A percentile compares a stretch with the other conserved stretches of the same genome.
These are phyloP conservation scores for Coemansia sp. DNA, from an alignment of 192 early-diverging fungal genomes.

Conservation along the genomic window DNA sequence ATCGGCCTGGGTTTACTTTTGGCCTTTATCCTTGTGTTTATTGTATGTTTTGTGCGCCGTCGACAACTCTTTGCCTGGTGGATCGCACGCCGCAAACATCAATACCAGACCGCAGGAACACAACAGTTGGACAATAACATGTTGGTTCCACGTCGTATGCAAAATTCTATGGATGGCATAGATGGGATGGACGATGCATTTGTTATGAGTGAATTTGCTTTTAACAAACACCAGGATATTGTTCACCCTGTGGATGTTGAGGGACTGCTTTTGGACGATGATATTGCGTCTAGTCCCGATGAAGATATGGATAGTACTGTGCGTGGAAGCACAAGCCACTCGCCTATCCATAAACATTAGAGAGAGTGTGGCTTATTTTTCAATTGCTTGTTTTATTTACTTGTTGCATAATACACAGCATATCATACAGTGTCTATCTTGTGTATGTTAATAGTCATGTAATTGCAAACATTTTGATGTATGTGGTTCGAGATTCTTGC, in stretches of 20 bases:
- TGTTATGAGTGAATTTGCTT: constrained; percentile 39
- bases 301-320: constrained; percentile 18
- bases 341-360: neutral
- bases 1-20: constrained; percentile 11
- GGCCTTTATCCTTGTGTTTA: constrained; percentile 7
- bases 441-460: too few species aligned
- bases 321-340: neutral
- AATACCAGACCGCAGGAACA: neutral
- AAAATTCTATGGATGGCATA: neutral
- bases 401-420: neutral
- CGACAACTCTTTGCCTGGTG: constrained; percentile 29
- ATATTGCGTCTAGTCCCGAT: constrained; percentile 36
- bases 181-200: constrained; percentile 31
- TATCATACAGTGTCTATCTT: too few species aligned
- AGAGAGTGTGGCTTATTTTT: neutral
- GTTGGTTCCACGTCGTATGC: too few species aligned
- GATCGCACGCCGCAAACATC: constrained; percentile 6
- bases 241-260: constrained; percentile 9
- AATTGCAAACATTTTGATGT: neutral
- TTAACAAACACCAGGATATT: constrained; percentile 2
- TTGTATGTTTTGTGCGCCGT: constrained; percentile 14
- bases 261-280: constrained; percentile 37
- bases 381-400: neutral
- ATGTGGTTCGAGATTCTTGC: too few species aligned
- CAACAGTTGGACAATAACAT: constrained; percentile 9